Conservation (phyloP, 2,329 filamentous ascomycete genomes). For the Calonectria montana region DNA sequence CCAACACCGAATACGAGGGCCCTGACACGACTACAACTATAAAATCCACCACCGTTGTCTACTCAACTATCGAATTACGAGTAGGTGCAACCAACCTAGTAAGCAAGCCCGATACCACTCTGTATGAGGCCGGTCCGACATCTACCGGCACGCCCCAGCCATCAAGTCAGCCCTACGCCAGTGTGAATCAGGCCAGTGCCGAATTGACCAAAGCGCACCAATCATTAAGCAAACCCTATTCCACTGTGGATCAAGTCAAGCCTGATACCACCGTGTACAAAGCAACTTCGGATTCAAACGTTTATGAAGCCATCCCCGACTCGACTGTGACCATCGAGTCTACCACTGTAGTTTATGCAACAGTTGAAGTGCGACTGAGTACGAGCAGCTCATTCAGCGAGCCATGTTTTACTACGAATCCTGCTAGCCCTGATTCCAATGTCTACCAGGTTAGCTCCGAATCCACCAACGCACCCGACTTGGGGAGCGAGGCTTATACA, state of each 20-base stretch:
- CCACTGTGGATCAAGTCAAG: not conserved
- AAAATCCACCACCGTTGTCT: conserved; percentile 15
- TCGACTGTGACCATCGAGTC: not conserved
- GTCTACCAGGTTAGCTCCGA: not conserved
- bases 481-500: not conserved
- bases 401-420: not conserved
- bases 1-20: conserved; percentile 11
- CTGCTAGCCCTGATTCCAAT: not conserved
- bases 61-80: not conserved
- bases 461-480: not conserved
- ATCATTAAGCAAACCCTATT: not conserved
- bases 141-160: conserved; percentile 28
- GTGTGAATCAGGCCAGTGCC: not conserved
- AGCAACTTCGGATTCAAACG: not conserved
- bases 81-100: not conserved
- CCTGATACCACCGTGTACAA: not conserved
- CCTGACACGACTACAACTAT: conserved; percentile 15
- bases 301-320: not conserved
- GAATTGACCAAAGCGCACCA: not conserved
- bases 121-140: conserved; percentile 26
- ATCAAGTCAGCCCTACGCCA: not conserved
- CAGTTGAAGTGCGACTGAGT: not conserved
- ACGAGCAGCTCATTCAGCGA: not conserved
- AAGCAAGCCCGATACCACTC: not conserved
- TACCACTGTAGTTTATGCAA: not conserved